These are phyloP conservation scores for Plantago coronopus DNA, from an alignment of 305 asterid species.

Conservation along the genomic window DNA sequence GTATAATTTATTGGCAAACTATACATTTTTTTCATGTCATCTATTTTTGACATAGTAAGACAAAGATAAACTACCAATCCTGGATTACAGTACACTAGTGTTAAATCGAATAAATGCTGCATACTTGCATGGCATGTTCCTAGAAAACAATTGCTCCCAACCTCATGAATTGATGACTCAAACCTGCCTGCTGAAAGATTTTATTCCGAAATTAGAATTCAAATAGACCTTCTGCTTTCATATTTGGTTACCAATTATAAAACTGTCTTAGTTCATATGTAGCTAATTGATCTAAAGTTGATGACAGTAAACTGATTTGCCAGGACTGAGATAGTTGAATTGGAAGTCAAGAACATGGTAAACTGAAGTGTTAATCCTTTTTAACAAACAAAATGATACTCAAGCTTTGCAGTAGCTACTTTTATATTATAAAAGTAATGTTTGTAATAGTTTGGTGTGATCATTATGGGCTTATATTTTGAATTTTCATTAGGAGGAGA, in stretches of 20 bases:
- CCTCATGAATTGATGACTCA: not conserved
- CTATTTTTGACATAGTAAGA: not conserved
- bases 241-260: not conserved
- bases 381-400: conserved; percentile 7
- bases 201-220: too few species aligned
- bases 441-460: too few species aligned
- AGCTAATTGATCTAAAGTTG: too few species aligned
- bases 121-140: too few species aligned
- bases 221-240: not conserved
- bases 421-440: too few species aligned
- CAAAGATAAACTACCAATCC: too few species aligned
- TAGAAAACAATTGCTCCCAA: not conserved
- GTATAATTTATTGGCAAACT: not conserved
- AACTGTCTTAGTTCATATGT: not conserved
- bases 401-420: too few species aligned
- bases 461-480: too few species aligned
- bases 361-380: conserved; percentile 10
- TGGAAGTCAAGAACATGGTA: conserved; percentile 93
- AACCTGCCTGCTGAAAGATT: not conserved
- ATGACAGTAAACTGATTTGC: too few species aligned
- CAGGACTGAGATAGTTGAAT: conserved; percentile 71
- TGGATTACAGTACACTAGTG: too few species aligned
- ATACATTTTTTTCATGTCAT: not conserved
- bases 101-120: not conserved
- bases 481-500: too few species aligned